These are phyloP conservation scores for Beauveria sp. DNA, from an alignment of 2,329 filamentous ascomycete genomes.

Conservation along the genomic window DNA sequence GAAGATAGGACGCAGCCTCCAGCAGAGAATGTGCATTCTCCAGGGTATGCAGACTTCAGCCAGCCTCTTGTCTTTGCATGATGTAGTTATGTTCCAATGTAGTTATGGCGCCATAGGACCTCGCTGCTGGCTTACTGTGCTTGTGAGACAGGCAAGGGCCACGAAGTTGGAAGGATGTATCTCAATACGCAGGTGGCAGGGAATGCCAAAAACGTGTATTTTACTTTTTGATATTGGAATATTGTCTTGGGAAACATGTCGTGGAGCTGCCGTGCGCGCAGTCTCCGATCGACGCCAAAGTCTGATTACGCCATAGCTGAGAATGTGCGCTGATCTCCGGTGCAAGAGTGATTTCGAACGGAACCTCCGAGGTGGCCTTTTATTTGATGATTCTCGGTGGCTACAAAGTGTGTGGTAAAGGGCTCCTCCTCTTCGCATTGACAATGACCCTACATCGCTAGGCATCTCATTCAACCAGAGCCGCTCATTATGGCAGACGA, in stretches of 20 bases:
- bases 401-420: neutral
- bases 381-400: too few relatives aligned
- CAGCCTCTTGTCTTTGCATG: neutral
- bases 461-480: accelerated
- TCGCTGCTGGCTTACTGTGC: neutral
- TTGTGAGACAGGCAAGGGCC: neutral
- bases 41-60: neutral
- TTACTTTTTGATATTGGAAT: too few relatives aligned
- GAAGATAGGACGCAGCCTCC: too few relatives aligned
- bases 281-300: neutral
- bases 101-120: too few relatives aligned
- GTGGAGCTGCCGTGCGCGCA: neutral
- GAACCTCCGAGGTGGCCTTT: too few relatives aligned
- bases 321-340: neutral
- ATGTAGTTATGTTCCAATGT: neutral
- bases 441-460: neutral
- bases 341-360: neutral
- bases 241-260: neutral
- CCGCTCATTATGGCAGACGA: too few relatives aligned
- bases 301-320: neutral
- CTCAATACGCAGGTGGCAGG: too few relatives aligned
- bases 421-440: neutral
- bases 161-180: neutral
- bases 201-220: neutral
- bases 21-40: too few relatives aligned